Conservation (phyloP, 768 basidiomycete species). For the Panaeolus cyanescens region DNA sequence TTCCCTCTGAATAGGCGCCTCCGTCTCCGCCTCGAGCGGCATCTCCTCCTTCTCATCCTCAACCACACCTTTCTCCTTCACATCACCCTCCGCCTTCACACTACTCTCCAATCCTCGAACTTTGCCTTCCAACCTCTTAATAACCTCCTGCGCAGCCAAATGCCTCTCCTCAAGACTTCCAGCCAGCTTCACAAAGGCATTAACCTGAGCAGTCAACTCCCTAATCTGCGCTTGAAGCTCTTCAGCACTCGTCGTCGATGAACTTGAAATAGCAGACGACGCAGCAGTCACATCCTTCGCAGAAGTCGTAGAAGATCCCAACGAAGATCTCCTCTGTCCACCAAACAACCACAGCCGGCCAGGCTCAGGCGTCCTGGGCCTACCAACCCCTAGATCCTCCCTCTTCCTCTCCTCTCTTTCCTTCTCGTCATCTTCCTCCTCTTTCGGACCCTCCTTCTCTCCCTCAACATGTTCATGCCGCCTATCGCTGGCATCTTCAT, state of each 20-base stretch:
- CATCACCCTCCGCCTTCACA: constrained; percentile 47
- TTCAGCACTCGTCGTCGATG: constrained; percentile 16
- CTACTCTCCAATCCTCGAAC: constrained; percentile 67
- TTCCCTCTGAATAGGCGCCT: too few species aligned
- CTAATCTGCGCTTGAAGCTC: constrained; percentile 59
- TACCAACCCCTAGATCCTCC: constrained; percentile 42
- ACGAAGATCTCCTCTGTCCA: constrained; percentile 2
- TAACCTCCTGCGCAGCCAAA: constrained; percentile 72
- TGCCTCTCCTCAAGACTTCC: constrained; percentile 78
- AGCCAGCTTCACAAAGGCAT: constrained; percentile 73
- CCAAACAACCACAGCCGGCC: constrained; percentile 40
- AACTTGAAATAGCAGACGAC: background rate
- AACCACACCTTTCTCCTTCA: constrained; percentile 1
- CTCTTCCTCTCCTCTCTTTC: constrained; percentile 50
- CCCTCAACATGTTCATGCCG: constrained; percentile 19
- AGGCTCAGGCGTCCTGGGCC: constrained; percentile 84
- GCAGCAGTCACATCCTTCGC: background rate
- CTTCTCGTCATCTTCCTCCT: constrained; percentile 42
- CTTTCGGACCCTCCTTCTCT: constrained; percentile 12
- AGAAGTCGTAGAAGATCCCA: background rate
- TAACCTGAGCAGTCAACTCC: constrained; percentile 75
- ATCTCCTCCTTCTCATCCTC: constrained; percentile 27
- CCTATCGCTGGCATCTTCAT: too few species aligned
- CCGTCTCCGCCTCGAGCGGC: constrained; percentile 19
- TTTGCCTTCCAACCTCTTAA: constrained; percentile 67